Conservation (phyloP, 1,284 basidiomycete genomes). For the Pseudozyma sp. region DNA sequence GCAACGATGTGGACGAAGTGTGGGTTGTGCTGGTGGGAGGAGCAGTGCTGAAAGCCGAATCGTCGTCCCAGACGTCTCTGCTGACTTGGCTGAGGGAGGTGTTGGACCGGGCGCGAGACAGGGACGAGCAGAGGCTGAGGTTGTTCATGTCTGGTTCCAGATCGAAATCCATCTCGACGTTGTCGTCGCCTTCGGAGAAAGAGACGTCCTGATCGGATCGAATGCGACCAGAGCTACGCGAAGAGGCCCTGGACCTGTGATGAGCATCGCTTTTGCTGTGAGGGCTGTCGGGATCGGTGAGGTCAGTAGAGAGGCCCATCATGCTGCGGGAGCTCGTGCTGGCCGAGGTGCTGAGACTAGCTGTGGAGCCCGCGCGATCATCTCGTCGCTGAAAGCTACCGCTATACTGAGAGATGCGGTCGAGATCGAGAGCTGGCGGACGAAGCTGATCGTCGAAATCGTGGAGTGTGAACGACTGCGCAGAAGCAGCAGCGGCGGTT, state of each 20-base stretch:
- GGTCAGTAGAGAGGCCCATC: conserved; percentile 51
- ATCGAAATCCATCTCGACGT: conserved; percentile 51
- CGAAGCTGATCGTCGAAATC: conserved; percentile 26
- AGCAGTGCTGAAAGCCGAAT: conserved; percentile 9
- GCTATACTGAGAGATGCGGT: conserved; percentile 11
- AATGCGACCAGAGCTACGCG: conserved; percentile 21
- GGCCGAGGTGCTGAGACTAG: conserved; percentile 43
- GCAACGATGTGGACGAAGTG: conserved; percentile 24
- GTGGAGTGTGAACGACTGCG: neutral
- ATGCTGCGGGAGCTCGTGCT: conserved; percentile 52
- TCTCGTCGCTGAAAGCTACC: conserved; percentile 4
- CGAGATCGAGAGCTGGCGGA: conserved; percentile 29
- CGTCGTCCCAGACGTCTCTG: conserved; percentile 45
- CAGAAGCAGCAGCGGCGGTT: conserved; percentile 4
- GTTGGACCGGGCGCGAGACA: conserved; percentile 39
- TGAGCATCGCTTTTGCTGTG: conserved; percentile 29
- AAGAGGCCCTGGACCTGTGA: conserved; percentile 18
- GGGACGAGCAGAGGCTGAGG: conserved; percentile 50
- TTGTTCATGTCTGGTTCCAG: conserved; percentile 44
- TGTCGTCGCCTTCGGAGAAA: conserved; percentile 25
- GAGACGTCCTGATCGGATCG: conserved; percentile 37
- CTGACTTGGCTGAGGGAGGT: conserved; percentile 38
- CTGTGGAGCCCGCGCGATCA: conserved; percentile 14
- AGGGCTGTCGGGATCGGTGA: conserved; percentile 51
- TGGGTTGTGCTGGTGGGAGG: conserved; percentile 15